Conservation (phyloP, 2,329 filamentous ascomycete genomes). For the Trichoderma lentiforme region DNA sequence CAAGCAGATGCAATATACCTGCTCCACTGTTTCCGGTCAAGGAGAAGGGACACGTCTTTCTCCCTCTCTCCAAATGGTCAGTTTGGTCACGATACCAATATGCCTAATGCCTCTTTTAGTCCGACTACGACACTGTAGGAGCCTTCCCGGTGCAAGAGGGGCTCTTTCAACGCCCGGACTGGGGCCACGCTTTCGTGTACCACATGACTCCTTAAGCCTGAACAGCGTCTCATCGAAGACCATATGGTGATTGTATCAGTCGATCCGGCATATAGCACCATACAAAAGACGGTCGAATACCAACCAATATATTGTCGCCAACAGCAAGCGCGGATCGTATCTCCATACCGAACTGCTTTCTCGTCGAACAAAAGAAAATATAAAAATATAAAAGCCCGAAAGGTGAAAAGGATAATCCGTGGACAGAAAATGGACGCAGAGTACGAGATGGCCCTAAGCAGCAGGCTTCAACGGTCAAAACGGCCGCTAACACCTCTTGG, state of each 20-base stretch:
- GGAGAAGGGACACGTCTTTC: not conserved
- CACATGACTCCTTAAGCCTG: conserved; percentile 29
- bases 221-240: conserved; percentile 16
- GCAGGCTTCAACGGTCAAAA: not conserved
- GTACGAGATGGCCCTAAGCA: conserved; percentile 26
- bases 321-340: not conserved
- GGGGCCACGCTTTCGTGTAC: conserved; percentile 31
- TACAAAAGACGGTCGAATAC: not conserved
- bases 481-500: conserved; percentile 7
- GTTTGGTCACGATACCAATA: conserved; percentile 24
- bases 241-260: conserved; percentile 17
- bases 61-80: conserved; percentile 12
- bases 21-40: conserved; percentile 15
- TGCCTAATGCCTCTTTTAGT: conserved; percentile 26
- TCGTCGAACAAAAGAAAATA: not conserved
- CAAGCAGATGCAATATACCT: not conserved
- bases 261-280: conserved; percentile 20
- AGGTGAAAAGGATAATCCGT: not conserved
- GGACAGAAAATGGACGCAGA: conserved; percentile 31
- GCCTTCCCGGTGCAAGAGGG: conserved; percentile 29
- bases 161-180: conserved; percentile 30
- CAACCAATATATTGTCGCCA: not conserved
- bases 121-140: conserved; percentile 26
- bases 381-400: not conserved
- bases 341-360: not conserved